phyloP scores from a whole-genome alignment of 73 alveolate species.

The Tetrahymena thermophila region DNA sequence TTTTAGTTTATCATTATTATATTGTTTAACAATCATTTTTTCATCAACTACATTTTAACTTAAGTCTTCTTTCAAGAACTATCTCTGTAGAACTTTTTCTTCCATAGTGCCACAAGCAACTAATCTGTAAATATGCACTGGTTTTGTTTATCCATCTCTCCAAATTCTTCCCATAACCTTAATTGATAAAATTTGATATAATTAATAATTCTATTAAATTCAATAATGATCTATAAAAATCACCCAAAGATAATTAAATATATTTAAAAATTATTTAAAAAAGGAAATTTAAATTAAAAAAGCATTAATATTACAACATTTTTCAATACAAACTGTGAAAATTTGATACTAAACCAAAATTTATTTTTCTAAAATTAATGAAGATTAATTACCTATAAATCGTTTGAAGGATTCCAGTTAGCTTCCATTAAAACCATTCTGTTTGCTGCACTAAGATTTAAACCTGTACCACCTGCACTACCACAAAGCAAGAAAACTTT shows the following conservation, averaged over 20 bases:
- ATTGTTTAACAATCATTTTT: not conserved
- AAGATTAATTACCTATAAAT: conserved; percentile 43
- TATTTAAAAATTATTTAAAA: too few relatives aligned
- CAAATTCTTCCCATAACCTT: conserved; percentile 80
- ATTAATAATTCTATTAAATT: not conserved
- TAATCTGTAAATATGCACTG: conserved; percentile 79
- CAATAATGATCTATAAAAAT: not conserved
- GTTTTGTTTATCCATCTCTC: conserved; percentile 85
- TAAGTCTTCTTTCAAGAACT: conserved; percentile 41
- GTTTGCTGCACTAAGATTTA: conserved; percentile 68
- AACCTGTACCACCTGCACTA: conserved; percentile 79
- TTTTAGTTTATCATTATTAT: not conserved
- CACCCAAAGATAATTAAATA: not conserved
- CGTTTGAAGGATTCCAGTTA: conserved; percentile 85
- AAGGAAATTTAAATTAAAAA: too few relatives aligned
- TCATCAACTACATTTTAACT: conserved; percentile 31
- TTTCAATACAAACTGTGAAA: too few relatives aligned
- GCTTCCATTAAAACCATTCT: conserved; percentile 58
- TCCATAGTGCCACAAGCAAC: conserved; percentile 77
- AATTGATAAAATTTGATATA: not conserved
- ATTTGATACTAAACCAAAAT: too few relatives aligned
- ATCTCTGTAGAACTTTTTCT: conserved; percentile 75
- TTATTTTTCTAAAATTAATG: not conserved
- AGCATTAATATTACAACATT: too few relatives aligned
- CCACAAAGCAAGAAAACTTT: conserved; percentile 56